Percentiles rank a stretch among this genome's conserved stretches.
Conservation (phyloP, 2,329 filamentous ascomycete species). For the Xylaria polymorpha region DNA sequence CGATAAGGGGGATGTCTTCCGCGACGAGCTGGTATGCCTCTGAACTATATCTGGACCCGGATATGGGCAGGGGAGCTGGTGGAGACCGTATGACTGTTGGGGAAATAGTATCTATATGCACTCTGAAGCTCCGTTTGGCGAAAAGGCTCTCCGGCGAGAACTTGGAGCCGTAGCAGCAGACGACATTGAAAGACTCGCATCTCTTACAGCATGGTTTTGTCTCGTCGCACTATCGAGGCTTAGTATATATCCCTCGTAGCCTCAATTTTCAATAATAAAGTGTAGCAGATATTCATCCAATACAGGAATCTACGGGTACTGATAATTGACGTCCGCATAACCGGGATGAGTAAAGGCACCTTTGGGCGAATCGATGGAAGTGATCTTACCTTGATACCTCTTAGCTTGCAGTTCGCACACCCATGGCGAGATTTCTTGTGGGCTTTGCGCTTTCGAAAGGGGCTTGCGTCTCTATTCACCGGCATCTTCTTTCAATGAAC, state of each 20-base stretch:
- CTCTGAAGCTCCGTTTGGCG: slow-evolving; percentile 20
- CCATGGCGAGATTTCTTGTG: slow-evolving; percentile 66
- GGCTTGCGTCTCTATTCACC: neutral
- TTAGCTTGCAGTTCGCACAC: slow-evolving; percentile 67
- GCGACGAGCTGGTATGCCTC: slow-evolving; percentile 49
- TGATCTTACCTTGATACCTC: slow-evolving; percentile 57
- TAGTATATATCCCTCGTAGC: neutral
- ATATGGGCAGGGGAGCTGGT: slow-evolving; percentile 25
- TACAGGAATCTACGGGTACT: neutral
- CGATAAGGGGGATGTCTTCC: slow-evolving; percentile 52
- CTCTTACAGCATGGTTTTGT: slow-evolving; percentile 35
- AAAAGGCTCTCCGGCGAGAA: slow-evolving; percentile 26
- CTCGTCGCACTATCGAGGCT: slow-evolving; percentile 35
- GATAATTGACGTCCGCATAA: neutral
- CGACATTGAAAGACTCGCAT: slow-evolving; percentile 33
- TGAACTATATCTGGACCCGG: slow-evolving; percentile 40
- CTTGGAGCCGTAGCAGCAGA: slow-evolving; percentile 34
- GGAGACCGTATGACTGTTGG: slow-evolving; percentile 52
- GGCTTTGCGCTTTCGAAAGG: slow-evolving; percentile 47
- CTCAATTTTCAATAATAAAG: neutral
- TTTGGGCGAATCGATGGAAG: neutral
- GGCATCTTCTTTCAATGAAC: neutral
- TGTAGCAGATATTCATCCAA: neutral
- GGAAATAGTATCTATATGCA: slow-evolving; percentile 6
- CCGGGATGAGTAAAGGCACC: neutral